Base-by-base conservation (phyloP, 2,329 filamentous ascomycete species). In the Fusarium chaquense region DNA sequence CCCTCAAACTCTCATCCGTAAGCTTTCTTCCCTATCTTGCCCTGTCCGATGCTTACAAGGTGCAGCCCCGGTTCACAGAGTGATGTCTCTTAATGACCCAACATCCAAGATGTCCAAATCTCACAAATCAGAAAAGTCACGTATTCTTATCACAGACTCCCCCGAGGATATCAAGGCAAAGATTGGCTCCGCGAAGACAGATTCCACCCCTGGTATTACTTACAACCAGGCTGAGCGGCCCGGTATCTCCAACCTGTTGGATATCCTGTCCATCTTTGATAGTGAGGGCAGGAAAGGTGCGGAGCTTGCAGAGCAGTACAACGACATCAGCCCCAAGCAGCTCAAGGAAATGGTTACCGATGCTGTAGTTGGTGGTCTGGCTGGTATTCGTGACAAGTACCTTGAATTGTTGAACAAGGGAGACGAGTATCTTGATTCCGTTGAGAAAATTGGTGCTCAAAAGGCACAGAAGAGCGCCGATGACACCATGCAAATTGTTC, bases 41-140 rank as follows among this genome's bases (percentile, higher is more conserved):
- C 15, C 4, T 6, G 1, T 11, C 30, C 15, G 3, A 47, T 36
- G 6, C 20, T 40, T 9, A 28, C 44, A 10, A 28, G 6, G 20
- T 13, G 9, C 20, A 93, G 91, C 91, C n/a, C 90, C 92, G 6
- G 88, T 92, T 3, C 93, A 91, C 74, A 89, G 95, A 65, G 87
- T 99, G 66, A 98, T 98, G 94, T 97, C 94, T 20, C 87, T 99
- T 24, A 89, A 87, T 53, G 83, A 93, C 13, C 95, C 96, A 0
- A 81, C 79, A 1, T 84, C 87, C 54, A 99, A 99, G 78, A 99
- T 99, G 96, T 97, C 94, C 58, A 99, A 99, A 80, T 97, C 94
- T 1, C 86, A 93, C 73, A 76, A 85, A 1, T 88, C 92, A 71
- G 84, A 87, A 4, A 87, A 86, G 51, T 97, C 93, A 10, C 87